A percentile compares a stretch with the other conserved stretches of the same genome.
Evolutionary conservation across 129 eudicot genomes (phyloP).

Genomic region (Lactuca sativa): DNA sequence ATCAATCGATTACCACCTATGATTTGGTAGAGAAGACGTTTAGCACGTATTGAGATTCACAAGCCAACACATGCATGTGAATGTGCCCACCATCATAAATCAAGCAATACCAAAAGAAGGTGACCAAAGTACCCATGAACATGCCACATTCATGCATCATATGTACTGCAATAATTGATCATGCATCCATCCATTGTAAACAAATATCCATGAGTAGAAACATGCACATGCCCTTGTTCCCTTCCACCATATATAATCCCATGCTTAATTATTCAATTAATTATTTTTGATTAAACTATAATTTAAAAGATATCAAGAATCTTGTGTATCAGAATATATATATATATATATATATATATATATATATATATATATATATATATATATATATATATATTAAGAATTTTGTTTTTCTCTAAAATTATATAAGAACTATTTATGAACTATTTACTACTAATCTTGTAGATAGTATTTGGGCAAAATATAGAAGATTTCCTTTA

Average conservation of each 20-base stretch:
- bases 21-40: not conserved
- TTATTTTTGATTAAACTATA: not conserved
- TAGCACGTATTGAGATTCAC: not conserved
- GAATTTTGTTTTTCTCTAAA: not conserved
- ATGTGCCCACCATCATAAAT: conserved; percentile 25
- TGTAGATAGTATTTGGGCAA: not conserved
- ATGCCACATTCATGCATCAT: conserved; percentile 8
- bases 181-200: conserved; percentile 12
- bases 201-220: conserved; percentile 12
- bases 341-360: not conserved
- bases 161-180: conserved; percentile 12
- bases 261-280: conserved; percentile 18
- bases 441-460: not conserved
- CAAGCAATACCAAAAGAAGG: not conserved
- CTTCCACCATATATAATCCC: conserved; percentile 21
- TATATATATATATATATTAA: not conserved
- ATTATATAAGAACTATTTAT: not conserved
- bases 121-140: conserved; percentile 2
- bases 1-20: not conserved
- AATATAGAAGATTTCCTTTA: too few relatives aligned
- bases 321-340: conserved; percentile 9
- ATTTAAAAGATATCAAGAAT: conserved; percentile 20
- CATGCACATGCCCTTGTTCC: conserved; percentile 30
- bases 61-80: conserved; percentile 25
- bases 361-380: not conserved